Evolutionary conservation across 768 basidiomycete species (phyloP).

Genomic region (Russula emetica): DNA sequence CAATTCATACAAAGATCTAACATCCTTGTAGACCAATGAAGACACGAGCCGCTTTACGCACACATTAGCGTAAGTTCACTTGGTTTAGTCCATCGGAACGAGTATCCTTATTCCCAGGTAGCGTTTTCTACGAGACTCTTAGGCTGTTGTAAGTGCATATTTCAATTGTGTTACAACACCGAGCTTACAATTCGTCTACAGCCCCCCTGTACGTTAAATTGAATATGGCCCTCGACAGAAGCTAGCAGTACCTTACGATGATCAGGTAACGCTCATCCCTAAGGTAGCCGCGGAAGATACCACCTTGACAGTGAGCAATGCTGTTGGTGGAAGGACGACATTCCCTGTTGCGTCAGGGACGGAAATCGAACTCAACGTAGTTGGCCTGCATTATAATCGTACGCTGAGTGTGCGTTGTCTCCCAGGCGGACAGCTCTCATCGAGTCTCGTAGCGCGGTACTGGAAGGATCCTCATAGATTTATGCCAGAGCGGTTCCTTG

Average conservation of each 20-base stretch:
- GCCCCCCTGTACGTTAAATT: constrained; percentile 14
- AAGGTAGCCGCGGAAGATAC: constrained; percentile 48
- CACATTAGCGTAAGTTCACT: constrained; percentile 22
- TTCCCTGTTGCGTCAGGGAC: constrained; percentile 45
- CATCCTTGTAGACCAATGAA: constrained; percentile 27
- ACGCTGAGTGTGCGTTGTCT: not conserved
- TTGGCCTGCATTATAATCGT: constrained; percentile 52
- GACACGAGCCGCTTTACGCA: constrained; percentile 28
- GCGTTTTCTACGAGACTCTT: constrained; percentile 49
- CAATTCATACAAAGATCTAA: not conserved
- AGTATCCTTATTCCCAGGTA: constrained; percentile 25
- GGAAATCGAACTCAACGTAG: constrained; percentile 36
- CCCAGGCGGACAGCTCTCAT: not conserved
- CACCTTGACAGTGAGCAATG: constrained; percentile 35
- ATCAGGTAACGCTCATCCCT: constrained; percentile 44
- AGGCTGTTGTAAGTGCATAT: constrained; percentile 36
- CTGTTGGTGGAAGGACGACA: constrained; percentile 38
- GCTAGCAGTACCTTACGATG: constrained; percentile 21
- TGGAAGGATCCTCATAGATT: constrained; percentile 52
- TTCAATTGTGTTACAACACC: not conserved
- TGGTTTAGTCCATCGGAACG: too few species aligned
- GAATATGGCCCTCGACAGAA: too few species aligned
- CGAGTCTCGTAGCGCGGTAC: constrained; percentile 42
- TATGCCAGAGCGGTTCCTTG: constrained; percentile 38
- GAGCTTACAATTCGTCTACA: not conserved